Evolutionary conservation across 2,329 filamentous ascomycete genomes (phyloP).

Genomic region (Sporothrix euskadiensis): DNA sequence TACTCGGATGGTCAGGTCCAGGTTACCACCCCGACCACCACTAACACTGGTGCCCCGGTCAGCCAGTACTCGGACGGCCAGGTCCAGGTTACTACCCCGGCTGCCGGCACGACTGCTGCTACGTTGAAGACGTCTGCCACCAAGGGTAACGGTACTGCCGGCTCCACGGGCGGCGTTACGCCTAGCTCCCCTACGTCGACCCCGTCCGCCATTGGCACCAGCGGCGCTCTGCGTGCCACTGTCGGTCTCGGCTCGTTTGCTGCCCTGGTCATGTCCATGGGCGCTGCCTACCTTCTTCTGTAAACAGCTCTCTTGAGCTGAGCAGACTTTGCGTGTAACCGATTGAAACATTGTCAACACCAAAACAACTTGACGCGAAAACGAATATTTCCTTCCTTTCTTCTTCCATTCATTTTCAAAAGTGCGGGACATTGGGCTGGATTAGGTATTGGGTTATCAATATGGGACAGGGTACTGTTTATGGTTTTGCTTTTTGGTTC

Average conservation of each 20-base stretch:
- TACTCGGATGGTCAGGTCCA: constrained; percentile 53
- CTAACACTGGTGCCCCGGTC: not conserved
- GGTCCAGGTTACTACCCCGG: constrained; percentile 2
- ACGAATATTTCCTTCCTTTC: constrained; percentile 15
- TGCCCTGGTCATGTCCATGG: constrained; percentile 40
- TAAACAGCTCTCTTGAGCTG: constrained; percentile 35
- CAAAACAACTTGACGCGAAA: not conserved
- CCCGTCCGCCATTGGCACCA: constrained; percentile 34
- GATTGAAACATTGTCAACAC: not conserved
- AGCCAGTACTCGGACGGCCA: constrained; percentile 5
- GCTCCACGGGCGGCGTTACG: not conserved
- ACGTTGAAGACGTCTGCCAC: constrained; percentile 13
- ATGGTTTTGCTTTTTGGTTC: not conserved
- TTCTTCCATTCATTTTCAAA: constrained; percentile 8
- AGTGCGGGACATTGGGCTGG: not conserved
- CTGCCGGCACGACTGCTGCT: not conserved
- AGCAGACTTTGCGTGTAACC: not conserved
- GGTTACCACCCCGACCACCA: constrained; percentile 38
- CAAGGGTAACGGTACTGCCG: constrained; percentile 9
- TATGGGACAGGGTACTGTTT: constrained; percentile 3
- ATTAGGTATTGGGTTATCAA: constrained; percentile 10
- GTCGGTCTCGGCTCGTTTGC: constrained; percentile 38
- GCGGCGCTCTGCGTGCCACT: constrained; percentile 38
- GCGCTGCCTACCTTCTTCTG: constrained; percentile 42
- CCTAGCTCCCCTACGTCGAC: constrained; percentile 5